Percentiles rank a stretch among this genome's conserved stretches.
Evolutionary conservation across 148 eudicot species (phyloP).

Genomic region (Chenopodium album): DNA sequence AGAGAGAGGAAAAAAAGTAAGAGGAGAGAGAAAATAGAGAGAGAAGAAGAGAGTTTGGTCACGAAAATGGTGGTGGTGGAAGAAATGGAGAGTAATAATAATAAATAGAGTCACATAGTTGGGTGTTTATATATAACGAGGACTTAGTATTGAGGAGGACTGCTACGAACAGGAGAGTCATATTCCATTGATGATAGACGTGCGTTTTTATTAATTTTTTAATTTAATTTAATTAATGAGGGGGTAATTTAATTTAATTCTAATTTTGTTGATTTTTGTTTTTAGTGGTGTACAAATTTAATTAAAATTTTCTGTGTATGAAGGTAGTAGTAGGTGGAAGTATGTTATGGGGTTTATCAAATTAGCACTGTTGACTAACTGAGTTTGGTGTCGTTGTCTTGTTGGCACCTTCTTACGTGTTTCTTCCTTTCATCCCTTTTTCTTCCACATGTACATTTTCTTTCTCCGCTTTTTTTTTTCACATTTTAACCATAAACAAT

Average conservation of each 20-base stretch:
- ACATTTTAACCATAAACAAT: too few species aligned
- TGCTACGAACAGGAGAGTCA: not conserved
- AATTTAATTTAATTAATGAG: not conserved
- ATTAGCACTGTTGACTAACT: conserved; percentile 20
- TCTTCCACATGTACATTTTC: conserved; percentile 8
- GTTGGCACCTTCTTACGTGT: conserved; percentile 28
- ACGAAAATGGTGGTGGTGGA: conserved; percentile 8
- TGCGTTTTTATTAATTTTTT: conserved; percentile 9
- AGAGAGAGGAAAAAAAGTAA: too few species aligned
- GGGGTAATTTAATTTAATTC: not conserved
- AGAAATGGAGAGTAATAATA: not conserved
- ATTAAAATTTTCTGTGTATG: not conserved
- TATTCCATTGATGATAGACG: conserved; percentile 25
- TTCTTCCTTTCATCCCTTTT: conserved; percentile 19
- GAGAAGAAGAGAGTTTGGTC: not conserved
- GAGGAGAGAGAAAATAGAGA: not conserved
- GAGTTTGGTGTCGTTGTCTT: conserved; percentile 17
- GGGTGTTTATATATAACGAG: conserved; percentile 11
- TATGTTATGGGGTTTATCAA: conserved; percentile 11
- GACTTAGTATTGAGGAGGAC: too few species aligned
- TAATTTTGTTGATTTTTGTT: not conserved
- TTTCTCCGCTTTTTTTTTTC: too few species aligned
- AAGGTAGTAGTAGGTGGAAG: not conserved
- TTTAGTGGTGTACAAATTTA: not conserved
- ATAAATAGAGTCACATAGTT: conserved; percentile 8